Conservation (phyloP, 371 early-diverging fungal species). For the Mortierella sp. region DNA sequence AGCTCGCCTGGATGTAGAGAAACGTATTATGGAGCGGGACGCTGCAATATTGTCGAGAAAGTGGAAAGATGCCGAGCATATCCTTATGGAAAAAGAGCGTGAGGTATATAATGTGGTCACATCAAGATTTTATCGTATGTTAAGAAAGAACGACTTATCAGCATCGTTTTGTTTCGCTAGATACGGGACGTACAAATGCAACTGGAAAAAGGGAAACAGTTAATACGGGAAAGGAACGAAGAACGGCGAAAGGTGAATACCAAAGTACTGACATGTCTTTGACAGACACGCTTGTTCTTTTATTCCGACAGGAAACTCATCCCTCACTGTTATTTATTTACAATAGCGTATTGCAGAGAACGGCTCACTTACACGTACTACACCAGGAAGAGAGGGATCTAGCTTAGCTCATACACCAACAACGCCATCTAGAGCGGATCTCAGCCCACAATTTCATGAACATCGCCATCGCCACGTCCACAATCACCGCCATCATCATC, state of each 20-base stretch:
- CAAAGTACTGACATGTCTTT: not conserved
- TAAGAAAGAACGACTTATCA: not conserved
- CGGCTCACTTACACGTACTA: constrained; percentile 1
- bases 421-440: not conserved
- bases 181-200: constrained; percentile 31
- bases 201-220: constrained; percentile 32
- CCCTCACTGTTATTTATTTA: not conserved
- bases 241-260: constrained; percentile 35
- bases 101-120: constrained; percentile 22
- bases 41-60: constrained; percentile 20
- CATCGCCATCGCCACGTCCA: constrained; percentile 49
- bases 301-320: not conserved
- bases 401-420: constrained; percentile 1
- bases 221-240: constrained; percentile 29
- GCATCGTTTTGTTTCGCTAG: constrained; percentile 11
- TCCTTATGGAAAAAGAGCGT: constrained; percentile 31
- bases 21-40: constrained; percentile 26
- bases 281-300: not conserved
- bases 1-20: constrained; percentile 35
- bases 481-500: constrained; percentile 47
- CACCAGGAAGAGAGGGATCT: constrained; percentile 10
- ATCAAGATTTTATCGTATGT: not conserved
- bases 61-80: constrained; percentile 22
- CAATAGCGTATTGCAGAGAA: constrained; percentile 19
- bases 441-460: constrained; percentile 12